These are phyloP conservation scores for Nemophila menziesii DNA, from an alignment of 257 asterid species.

Conservation along the genomic window DNA sequence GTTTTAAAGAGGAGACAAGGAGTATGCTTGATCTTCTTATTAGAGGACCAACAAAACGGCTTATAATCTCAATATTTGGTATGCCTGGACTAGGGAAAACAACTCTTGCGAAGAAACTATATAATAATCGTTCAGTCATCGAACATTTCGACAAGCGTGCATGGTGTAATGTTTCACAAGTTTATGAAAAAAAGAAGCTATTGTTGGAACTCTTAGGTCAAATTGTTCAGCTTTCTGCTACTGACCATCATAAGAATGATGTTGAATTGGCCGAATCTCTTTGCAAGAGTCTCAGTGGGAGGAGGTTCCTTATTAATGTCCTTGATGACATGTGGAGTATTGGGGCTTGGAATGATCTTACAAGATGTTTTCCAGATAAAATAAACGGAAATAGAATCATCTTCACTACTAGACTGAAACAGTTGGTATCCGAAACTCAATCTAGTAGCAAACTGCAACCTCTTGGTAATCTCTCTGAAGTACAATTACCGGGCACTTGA, in stretches of 20 bases:
- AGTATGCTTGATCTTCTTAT: background rate
- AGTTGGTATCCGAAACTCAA: background rate
- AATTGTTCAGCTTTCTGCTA: background rate
- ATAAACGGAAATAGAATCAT: background rate
- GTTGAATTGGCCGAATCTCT: background rate
- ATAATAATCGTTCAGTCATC: background rate
- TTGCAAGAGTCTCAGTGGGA: background rate
- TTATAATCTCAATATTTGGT: constrained; percentile 4
- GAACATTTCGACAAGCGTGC: no score
- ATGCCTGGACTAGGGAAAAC: constrained; percentile 15
- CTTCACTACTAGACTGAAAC: background rate
- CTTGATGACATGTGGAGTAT: constrained; percentile 3
- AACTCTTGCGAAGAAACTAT: background rate
- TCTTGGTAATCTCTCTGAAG: background rate
- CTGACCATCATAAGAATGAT: background rate
- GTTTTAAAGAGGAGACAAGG: background rate
- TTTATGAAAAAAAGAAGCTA: no score
- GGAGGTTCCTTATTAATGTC: background rate
- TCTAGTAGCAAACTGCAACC: background rate
- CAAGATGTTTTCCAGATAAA: background rate
- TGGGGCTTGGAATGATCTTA: no score
- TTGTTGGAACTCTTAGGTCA: background rate
- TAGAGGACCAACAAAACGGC: background rate
- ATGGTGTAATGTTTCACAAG: no score
- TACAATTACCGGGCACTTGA: no score